A percentile compares a stretch with the other conserved stretches of the same genome.
phyloP scores from a whole-genome alignment of 2,329 filamentous ascomycete genomes.

The Paraconiothyrium brasiliense region DNA sequence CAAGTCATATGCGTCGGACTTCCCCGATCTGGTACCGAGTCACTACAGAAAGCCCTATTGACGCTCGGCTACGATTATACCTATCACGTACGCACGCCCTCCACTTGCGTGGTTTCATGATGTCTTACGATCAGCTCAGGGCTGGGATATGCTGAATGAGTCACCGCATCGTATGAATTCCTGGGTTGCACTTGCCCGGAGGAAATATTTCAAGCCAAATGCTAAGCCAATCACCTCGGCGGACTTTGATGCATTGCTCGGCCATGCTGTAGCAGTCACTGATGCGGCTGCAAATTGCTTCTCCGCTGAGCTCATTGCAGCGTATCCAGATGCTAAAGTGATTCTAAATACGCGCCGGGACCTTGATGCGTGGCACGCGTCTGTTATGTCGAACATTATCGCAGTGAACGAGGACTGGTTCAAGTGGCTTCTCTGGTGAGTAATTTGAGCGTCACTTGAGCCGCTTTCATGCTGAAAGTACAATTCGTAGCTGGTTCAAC shows the following conservation, averaged over 20 bases:
- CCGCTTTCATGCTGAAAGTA: neutral
- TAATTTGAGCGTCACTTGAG: neutral
- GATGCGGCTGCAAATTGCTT: slow-evolving; percentile 27
- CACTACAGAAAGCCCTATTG: slow-evolving; percentile 14
- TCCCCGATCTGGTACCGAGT: slow-evolving; percentile 16
- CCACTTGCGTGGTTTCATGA: neutral
- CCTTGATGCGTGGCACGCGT: slow-evolving; percentile 15
- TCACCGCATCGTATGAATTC: slow-evolving; percentile 17
- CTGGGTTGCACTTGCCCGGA: slow-evolving; percentile 14
- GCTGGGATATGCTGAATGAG: slow-evolving; percentile 19
- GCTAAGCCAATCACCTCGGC: slow-evolving; percentile 4
- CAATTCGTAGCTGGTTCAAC: slow-evolving; percentile 18
- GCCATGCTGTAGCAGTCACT: slow-evolving; percentile 44
- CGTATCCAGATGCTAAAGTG: slow-evolving; percentile 61
- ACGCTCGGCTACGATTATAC: slow-evolving; percentile 18
- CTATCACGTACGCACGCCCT: slow-evolving; percentile 12
- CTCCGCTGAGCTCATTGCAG: slow-evolving; percentile 52
- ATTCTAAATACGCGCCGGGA: slow-evolving; percentile 35
- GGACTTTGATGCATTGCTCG: slow-evolving; percentile 57
- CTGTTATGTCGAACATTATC: slow-evolving; percentile 16
- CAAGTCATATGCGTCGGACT: slow-evolving; percentile 19
- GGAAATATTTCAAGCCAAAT: slow-evolving; percentile 8
- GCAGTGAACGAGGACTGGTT: slow-evolving; percentile 17
- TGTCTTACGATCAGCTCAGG: neutral
- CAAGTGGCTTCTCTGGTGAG: slow-evolving; percentile 17